Evolutionary conservation across 148 eudicot genomes (phyloP).

Genomic region (Fallopia convolvulus): DNA sequence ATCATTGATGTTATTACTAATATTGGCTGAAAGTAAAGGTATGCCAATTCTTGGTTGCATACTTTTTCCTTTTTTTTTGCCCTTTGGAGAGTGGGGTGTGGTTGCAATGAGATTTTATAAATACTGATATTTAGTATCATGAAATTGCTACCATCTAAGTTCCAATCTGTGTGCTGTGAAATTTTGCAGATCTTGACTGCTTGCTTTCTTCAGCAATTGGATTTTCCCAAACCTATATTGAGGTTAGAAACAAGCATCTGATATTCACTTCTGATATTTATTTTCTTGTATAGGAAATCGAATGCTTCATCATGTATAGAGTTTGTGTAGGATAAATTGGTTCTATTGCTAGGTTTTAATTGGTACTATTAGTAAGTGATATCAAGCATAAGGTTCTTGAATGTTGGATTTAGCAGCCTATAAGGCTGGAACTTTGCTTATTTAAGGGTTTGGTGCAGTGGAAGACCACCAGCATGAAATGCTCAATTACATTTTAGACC

Average conservation of each 20-base stretch:
- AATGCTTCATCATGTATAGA: not conserved
- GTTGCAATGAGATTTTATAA: not conserved
- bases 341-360: constrained; percentile 1
- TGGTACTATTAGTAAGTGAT: not conserved
- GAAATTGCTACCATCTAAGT: not conserved
- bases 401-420: not conserved
- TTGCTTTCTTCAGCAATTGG: constrained; percentile 28
- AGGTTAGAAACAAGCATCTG: constrained; percentile 21
- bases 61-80: not conserved
- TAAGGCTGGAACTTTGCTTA: not conserved
- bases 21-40: constrained; percentile 47
- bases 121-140: not conserved
- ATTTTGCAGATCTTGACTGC: constrained; percentile 35
- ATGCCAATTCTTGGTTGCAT: not conserved
- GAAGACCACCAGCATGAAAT: not conserved
- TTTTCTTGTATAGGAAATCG: not conserved
- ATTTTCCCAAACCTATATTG: constrained; percentile 21
- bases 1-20: constrained; percentile 41
- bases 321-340: not conserved
- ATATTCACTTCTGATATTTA: not conserved
- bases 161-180: not conserved
- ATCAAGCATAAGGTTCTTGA: not conserved
- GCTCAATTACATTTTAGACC: not conserved
- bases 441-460: not conserved
- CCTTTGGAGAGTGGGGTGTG: not conserved